Base-by-base conservation (phyloP, 257 asterid genomes). In the Solanum paucissectum region DNA sequence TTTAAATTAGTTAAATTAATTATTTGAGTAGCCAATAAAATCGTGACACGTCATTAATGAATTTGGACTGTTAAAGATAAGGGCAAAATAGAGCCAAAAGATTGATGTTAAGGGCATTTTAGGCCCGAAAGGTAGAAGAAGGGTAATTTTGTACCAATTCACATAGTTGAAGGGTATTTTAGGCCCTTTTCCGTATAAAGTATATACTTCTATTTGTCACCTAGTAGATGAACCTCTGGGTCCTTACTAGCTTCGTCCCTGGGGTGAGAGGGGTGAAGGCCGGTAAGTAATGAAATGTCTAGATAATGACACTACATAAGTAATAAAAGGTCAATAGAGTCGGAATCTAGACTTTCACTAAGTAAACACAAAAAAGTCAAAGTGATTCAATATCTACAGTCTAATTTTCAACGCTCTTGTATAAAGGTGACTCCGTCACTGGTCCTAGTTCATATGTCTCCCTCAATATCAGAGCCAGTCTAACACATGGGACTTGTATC, bases 401-500 rank as follows among this genome's bases (percentile, higher is more conserved):
- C 0, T 68, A 12, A 68, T 69, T 69, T 68, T 29, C 9, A 29
- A 0, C 12, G 11, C 38, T 6, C 0, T 7, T 7, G 3, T 21
- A 32, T 4, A 71, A 32, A 32, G 23, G 3, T 69, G n/a, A 16
- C 40, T 69, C 76, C n/a, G 1, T 10, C 12, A 69, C 12, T 14
- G 1, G 6, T 69, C 76, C 7, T 27, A 29, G 23, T 68, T 68
- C 37, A 29, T 68, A 68, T 29, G 37, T 6, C 11, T 69, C 12
- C n/a, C 12, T 29, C 76, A 14, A 29, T 29, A 69, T 13, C 1
- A 69, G 76, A 29, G 76, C 2, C n/a, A 29, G 23, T 69, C 23
- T 7, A 72, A 72, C 79, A 72, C 42, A 33, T 72, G 79, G 79
- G 25, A 72, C 79, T 72, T 72, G 44, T 72, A 72, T 72, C 79